A percentile compares a stretch with the other conserved stretches of the same genome.
Conservation (phyloP, 2,329 filamentous ascomycete genomes). For the Epichloe sylvatica region DNA sequence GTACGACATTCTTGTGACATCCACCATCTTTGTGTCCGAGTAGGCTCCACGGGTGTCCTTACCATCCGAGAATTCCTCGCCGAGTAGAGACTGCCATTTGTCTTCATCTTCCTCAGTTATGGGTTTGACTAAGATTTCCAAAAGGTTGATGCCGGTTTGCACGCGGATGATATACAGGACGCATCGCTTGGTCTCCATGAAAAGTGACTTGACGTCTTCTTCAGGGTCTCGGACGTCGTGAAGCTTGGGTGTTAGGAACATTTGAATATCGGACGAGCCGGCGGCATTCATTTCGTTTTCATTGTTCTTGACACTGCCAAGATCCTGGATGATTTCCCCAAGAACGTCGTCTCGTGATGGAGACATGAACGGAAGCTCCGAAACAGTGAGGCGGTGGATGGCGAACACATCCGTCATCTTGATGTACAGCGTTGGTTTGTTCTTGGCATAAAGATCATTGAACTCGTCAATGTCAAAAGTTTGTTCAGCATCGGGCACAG, state of each 20-base stretch:
- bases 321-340: constrained; percentile 80
- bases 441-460: constrained; percentile 92
- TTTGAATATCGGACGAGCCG: constrained; percentile 75
- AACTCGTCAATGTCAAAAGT: constrained; percentile 98
- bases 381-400: constrained; percentile 75
- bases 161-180: constrained; percentile 96
- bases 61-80: constrained; percentile 60
- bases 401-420: constrained; percentile 97
- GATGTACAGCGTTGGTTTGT: constrained; percentile 96
- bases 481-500: constrained; percentile 71
- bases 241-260: constrained; percentile 79
- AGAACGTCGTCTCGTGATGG: constrained; percentile 73
- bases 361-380: constrained; percentile 65
- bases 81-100: constrained; percentile 69
- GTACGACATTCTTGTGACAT: constrained; percentile 82
- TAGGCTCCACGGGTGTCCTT: constrained; percentile 69
- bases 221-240: constrained; percentile 88
- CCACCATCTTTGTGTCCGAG: constrained; percentile 74
- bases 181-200: constrained; percentile 97
- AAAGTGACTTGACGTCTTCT: constrained; percentile 77
- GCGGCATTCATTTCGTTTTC: constrained; percentile 84
- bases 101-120: constrained; percentile 77
- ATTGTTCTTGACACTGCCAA: constrained; percentile 92
- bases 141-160: constrained; percentile 79
- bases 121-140: constrained; percentile 88